These are phyloP conservation scores for Candida nonsorbophila DNA, from an alignment of 805 yeast species.

Conservation along the genomic window DNA sequence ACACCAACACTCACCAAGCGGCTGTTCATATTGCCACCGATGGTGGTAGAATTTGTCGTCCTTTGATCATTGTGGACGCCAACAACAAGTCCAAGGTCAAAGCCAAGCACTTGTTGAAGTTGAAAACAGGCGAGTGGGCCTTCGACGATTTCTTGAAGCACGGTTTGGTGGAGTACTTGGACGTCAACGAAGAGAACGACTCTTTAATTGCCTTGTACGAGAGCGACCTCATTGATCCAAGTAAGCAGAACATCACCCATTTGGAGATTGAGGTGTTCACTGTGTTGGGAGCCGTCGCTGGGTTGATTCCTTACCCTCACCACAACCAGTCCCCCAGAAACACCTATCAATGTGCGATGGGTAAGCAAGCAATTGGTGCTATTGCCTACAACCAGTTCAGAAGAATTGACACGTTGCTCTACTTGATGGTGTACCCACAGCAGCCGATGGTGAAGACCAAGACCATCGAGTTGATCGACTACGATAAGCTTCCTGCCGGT, in stretches of 20 bases:
- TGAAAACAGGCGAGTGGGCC: constrained; percentile 67
- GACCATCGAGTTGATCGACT: constrained; percentile 91
- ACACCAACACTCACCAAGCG: constrained; percentile 80
- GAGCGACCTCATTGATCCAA: constrained; percentile 40
- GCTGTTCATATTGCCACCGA: constrained; percentile 98
- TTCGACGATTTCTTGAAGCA: constrained; percentile 84
- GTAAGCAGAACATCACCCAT: constrained; percentile 61
- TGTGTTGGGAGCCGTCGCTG: constrained; percentile 88
- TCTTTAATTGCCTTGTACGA: constrained; percentile 89
- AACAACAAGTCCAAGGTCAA: constrained; percentile 65
- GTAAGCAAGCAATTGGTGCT: constrained; percentile 99
- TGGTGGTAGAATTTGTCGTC: constrained; percentile 98
- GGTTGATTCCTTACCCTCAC: constrained; percentile 87
- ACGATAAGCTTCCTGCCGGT: constrained; percentile 97
- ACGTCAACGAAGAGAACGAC: constrained; percentile 96
- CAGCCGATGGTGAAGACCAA: constrained; percentile 99
- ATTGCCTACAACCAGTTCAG: constrained; percentile 95
- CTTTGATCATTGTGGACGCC: constrained; percentile 75
- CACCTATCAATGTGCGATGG: constrained; percentile 94
- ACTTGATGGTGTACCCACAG: constrained; percentile 97
- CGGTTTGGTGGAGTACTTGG: constrained; percentile 92
- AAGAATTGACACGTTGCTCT: constrained; percentile 89
- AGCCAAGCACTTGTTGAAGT: constrained; percentile 59
- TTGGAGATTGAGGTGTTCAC: constrained; percentile 95
- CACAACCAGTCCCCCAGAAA: constrained; percentile 91